phyloP scores from a whole-genome alignment of 768 basidiomycete genomes.

The Pisolithus tinctorius region DNA sequence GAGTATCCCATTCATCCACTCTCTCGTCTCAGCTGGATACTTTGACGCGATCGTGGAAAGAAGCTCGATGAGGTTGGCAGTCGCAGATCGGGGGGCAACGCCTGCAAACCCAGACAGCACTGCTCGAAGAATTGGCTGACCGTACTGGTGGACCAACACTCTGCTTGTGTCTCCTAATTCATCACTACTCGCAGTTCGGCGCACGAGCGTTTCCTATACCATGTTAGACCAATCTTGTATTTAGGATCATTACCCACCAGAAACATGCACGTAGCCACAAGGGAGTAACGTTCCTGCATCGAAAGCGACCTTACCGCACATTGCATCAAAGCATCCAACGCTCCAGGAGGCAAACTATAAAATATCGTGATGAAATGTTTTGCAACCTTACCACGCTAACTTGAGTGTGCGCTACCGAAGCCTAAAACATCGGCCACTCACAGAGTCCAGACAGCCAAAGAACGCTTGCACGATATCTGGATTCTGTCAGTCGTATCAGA shows the following conservation, averaged over 20 bases:
- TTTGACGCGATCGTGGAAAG: conserved; percentile 61
- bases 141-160: conserved; percentile 47
- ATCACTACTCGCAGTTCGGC: conserved; percentile 57
- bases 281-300: conserved; percentile 78
- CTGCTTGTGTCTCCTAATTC: conserved; percentile 51
- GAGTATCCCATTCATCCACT: conserved; percentile 72
- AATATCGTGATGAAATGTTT: conserved; percentile 56
- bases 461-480: conserved; percentile 90
- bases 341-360: conserved; percentile 55
- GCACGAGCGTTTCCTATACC: conserved; percentile 52
- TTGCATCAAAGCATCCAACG: conserved; percentile 62
- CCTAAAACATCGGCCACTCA: conserved; percentile 26
- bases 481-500: conserved; percentile 43
- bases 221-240: background rate
- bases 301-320: conserved; percentile 61
- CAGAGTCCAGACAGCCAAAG: conserved; percentile 76
- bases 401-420: background rate
- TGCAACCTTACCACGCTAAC: conserved; percentile 29
- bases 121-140: conserved; percentile 64
- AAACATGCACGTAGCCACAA: conserved; percentile 78
- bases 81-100: conserved; percentile 74
- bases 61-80: conserved; percentile 80
- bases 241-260: conserved; percentile 45
- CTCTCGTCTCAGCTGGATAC: conserved; percentile 44
- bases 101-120: conserved; percentile 78